phyloP scores from a whole-genome alignment of 2,329 filamentous ascomycete genomes.

The Pezicula rhizophila region DNA sequence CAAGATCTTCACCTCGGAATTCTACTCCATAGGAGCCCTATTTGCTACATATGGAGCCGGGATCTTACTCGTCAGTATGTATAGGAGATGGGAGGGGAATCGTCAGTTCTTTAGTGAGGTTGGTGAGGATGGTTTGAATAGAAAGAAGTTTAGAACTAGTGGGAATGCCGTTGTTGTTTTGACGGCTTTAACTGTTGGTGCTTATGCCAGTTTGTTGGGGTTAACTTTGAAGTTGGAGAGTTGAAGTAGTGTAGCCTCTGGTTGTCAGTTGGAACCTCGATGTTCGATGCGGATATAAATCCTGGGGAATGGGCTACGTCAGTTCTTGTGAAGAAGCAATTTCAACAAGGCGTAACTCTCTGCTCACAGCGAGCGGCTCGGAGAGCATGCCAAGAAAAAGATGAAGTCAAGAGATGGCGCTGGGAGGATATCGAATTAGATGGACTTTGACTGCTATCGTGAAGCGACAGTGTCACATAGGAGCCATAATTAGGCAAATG shows the following conservation, averaged over 20 bases:
- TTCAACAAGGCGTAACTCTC: no score
- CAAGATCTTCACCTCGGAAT: conserved; percentile 94
- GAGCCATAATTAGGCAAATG: no score
- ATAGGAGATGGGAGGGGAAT: conserved; percentile 86
- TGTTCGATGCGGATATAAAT: no score
- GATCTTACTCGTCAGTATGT: conserved; percentile 75
- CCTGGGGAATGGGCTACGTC: no score
- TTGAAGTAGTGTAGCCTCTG: conserved; percentile 4
- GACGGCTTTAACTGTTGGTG: conserved; percentile 48
- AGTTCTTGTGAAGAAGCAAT: no score
- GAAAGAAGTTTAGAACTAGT: conserved; percentile 56
- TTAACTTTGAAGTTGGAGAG: conserved; percentile 39
- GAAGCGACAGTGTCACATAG: no score
- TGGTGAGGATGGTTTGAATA: conserved; percentile 33
- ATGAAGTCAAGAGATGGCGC: no score
- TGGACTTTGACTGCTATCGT: no score
- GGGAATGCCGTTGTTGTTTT: conserved; percentile 56
- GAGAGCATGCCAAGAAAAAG: no score
- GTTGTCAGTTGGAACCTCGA: not conserved
- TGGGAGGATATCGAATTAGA: no score
- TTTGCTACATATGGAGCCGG: conserved; percentile 89
- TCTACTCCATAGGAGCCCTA: conserved; percentile 93
- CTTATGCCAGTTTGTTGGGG: conserved; percentile 51
- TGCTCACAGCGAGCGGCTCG: no score
- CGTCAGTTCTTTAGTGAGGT: conserved; percentile 75